Percentiles rank a stretch among this genome's conserved stretches.
phyloP scores from a whole-genome alignment of 441 rosid species.

The Isatis lusitanica region DNA sequence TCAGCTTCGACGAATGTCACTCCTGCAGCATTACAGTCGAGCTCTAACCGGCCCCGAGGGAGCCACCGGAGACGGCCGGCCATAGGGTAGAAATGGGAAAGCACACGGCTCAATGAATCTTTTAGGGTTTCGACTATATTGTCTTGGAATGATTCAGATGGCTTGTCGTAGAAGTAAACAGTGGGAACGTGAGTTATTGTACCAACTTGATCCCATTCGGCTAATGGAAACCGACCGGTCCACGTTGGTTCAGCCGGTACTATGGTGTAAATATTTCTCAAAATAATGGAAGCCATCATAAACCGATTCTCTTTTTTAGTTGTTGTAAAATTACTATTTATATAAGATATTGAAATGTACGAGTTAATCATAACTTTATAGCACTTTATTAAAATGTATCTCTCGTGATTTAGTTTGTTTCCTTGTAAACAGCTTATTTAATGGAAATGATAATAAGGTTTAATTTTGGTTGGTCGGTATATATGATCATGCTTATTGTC shows the following conservation, averaged over 20 bases:
- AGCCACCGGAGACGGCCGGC: slow-evolving; percentile 57
- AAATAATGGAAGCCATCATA: slow-evolving; percentile 31
- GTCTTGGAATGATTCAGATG: slow-evolving; percentile 26
- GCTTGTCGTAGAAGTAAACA: slow-evolving; percentile 51
- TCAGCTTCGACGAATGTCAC: slow-evolving; percentile 48
- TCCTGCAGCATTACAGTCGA: slow-evolving; percentile 51
- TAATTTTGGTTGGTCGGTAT: neutral
- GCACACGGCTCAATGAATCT: slow-evolving; percentile 41
- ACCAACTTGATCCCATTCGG: slow-evolving; percentile 57
- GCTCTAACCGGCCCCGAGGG: slow-evolving; percentile 47
- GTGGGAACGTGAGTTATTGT: slow-evolving; percentile 54
- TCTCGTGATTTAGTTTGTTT: slow-evolving; percentile 38
- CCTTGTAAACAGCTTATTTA: slow-evolving; percentile 25
- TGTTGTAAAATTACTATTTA: slow-evolving; percentile 11
- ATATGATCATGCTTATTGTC: slow-evolving; percentile 31
- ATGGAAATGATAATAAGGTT: slow-evolving; percentile 28
- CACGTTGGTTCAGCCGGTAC: slow-evolving; percentile 49
- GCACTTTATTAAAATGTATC: slow-evolving; percentile 5
- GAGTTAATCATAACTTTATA: slow-evolving; percentile 13
- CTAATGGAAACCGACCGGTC: slow-evolving; percentile 41
- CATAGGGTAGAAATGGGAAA: slow-evolving; percentile 54
- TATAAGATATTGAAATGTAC: neutral
- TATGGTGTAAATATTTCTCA: slow-evolving; percentile 29
- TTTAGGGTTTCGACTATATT: slow-evolving; percentile 40
- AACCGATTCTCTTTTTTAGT: neutral